Base-by-base conservation (phyloP, 352 stramenopile genomes). In the Phytophthora uliginosa region DNA sequence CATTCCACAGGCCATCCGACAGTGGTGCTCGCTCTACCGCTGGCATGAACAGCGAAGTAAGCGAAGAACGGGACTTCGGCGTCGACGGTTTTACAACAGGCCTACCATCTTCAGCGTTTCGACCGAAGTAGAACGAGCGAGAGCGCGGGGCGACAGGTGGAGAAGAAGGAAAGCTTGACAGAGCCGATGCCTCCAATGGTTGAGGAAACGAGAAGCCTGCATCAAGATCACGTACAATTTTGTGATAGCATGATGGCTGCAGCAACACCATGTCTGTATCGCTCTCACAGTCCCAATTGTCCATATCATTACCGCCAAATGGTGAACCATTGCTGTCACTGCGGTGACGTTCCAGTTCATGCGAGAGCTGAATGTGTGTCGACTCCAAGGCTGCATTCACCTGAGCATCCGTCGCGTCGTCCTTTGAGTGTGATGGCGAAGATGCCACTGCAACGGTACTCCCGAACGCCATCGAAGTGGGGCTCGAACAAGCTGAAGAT, bases 141-240 rank as follows among this genome's bases (percentile, higher is more conserved):
- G 59, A 79, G 38, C 71, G 71, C 15, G 76, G 63, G 6, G 68
- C 60, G 38, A 73, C 40, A 4, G 71, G 38, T 36, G 68, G 67
- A 4, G 65, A 83, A 0, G 63, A 65, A 7, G 66, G 59, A 13
- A 79, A 76, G 40, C 68, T 83, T 20, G 67, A 38, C 31, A 86
- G 36, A 6, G 60, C 62, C 1, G 77, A 81, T 0, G 55, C 24
- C 13, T 86, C 74, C 10, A 89, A 54, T 4, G 64, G 63, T 52
- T 89, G 78, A 9, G 84, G 84, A 40, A 86, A 91, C 18, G 84
- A 88, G 28, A 90, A 83, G 0, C 84, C 84, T 10, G 74, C 58
- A 67, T 91, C 82, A 18, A 91, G 64, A 47, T 91, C 84, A 17
- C 84, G 81, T 28, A 91, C 80, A 28, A 91, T 71, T 64, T 81